Base-by-base conservation (phyloP, 768 basidiomycete species). In the Psilocybe cubensis region DNA sequence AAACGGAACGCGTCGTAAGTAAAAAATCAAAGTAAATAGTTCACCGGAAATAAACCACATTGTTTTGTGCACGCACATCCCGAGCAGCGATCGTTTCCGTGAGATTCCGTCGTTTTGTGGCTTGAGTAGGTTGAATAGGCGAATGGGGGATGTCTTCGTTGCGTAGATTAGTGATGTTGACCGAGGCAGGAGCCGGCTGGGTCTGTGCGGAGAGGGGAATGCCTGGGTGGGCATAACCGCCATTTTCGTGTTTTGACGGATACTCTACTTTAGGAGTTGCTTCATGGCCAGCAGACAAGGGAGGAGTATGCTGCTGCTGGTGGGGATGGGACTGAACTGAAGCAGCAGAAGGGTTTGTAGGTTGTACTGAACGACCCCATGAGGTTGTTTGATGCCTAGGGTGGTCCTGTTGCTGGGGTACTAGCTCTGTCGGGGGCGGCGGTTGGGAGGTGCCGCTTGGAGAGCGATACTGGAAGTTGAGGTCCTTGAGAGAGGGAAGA, bases 401-500 rank as follows among this genome's bases (percentile, higher is more conserved):
- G 44, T 64, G 60, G 42, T 66, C 65, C 35, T 64, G 74, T 27
- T 76, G 78, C 46, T 74, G 73, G n/a, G 31, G 43, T 68, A 69
- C 20, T 51, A 63, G 12, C 33, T 55, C 38, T 58, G 44, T 64
- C 33, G 64, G 66, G 27, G 67, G 69, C 12, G 58, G 63, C 7
- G 51, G 57, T n/a, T 51, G 52, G 17, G 54, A 46, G 10, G 51
- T 24, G 25, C 63, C 61, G 38, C 51, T 65, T 17, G 66, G 62
- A 0, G 68, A 66, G 14, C 67, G 67, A 57, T 66, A 68, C 50
- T 62, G 63, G 70, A 91, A 89, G 68, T 88, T 86, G 68, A 91
- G 79, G 67, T 88, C 87, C 74, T 84, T 89, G 69, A 91, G 79
- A 18, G 88, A 88, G 0, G 89, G 89, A 4, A 89, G 80, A 35